Base-by-base conservation (phyloP, 1,284 basidiomycete species). In the Malassezia sympodialis region DNA sequence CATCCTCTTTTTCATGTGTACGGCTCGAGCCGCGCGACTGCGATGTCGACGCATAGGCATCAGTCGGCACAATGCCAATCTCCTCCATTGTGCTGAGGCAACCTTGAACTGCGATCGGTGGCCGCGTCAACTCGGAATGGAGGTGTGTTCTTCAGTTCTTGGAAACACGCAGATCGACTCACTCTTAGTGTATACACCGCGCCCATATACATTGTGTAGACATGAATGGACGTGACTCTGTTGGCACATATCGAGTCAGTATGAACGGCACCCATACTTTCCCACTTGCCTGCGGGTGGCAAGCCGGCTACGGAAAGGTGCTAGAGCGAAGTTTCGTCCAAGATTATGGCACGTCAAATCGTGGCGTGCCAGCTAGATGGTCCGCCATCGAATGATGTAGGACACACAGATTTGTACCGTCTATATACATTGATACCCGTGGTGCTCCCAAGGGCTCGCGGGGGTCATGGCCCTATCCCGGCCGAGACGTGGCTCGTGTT, bases 81-180 rank as follows among this genome's bases (percentile, higher is more conserved):
- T 73, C 71, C 57, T 73, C 71, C 71, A 73, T 73, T 2, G 28
- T 59, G 48, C 17, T 34, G 34, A 27, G 35, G 34, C 43, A 39
- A 54, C 21, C 23, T 43, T 17, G 24, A 17, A 15, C 40, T 30
- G 42, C 45, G 46, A 28, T 37, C 26, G 53, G 41, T 41, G 53
- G 32, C 37, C 35, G 45, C 47, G 28, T 34, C 17, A 26, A 43
- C 40, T 10, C 19, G 8, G 10, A 30, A 43, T 51, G 50, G 42
- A 51, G 50, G 50, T 45, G 50, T 30, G 35, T 45, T 41, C 3
- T 28, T 10, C 15, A 31, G 46, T 19, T 35, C 39, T 47, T 28
- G 37, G 32, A n/a, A 23, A 28, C 45, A 17, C 26, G 30, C 12
- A 6, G 21, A 17, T 23, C 40, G 21, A 41, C 40, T 12, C 12